Evolutionary conservation across 352 stramenopile genomes (phyloP), one percentile per base, ranked within the genome.

Genomic region (Pythium rhizo-oryzae): DNA sequence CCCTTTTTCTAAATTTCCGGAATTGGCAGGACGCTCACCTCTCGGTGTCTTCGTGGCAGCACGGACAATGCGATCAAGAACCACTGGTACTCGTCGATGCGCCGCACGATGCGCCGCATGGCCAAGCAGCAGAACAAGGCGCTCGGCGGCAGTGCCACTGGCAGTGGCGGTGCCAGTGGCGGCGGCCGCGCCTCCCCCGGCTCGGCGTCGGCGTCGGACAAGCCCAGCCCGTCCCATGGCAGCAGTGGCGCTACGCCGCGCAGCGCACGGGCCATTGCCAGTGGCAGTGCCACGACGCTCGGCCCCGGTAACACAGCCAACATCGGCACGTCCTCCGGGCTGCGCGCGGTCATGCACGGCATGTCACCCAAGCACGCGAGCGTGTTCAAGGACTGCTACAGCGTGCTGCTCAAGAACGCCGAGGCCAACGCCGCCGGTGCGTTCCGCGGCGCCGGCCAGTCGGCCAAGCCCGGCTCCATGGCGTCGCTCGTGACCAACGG

Each of bases 11-110:
- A 37, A 51, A 61, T 55, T n/a, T 51, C 35, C 21, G 54, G 23
- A 51, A 58, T 5, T 56, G 50, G 25, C 18, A 35, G 16, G 8
- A 19, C 28, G 28, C 49, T 35, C 21, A 54, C 21, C n/a, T n/a
- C n/a, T n/a, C n/a, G n/a, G n/a, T n/a, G n/a, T n/a, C n/a, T n/a
- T n/a, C n/a, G n/a, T n/a, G 19, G 52, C 60, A 92, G 88, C 55
- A 96, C 86, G 60, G 88, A 96, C 68, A 96, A 96, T 65, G 88
- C 86, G 49, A 96, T 96, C 65, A 96, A 96, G 74, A 96, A 96
- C 66, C 88, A 96, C 68, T 96, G 88, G 88, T 96, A 97, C 65
- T 96, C 87, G 71, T 96, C 90, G 16, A 97, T 97, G 91, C 81
- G 91, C 50, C 79, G 89, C 15, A 97, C 90, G 30, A 97, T 97